Conservation (phyloP, 75 land plant species). For the Cunninghamia lanceolata region DNA sequence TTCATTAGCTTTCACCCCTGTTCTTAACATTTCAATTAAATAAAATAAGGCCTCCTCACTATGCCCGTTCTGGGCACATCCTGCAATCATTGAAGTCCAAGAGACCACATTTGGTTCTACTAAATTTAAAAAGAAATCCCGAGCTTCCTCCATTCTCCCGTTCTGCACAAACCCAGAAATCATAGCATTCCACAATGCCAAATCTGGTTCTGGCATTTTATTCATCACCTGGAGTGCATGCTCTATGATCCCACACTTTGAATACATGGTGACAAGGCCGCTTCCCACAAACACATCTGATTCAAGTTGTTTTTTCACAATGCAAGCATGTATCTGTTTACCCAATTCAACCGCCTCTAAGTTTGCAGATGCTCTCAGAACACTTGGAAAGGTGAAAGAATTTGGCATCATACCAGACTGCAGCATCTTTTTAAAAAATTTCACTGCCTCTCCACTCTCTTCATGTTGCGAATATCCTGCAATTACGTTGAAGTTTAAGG, state of each 20-base stretch:
- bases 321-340: constrained; percentile 13
- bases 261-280: constrained; percentile 19
- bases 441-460: neutral
- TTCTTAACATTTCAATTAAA: constrained; percentile 9
- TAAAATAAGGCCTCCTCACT: neutral
- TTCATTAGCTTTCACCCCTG: neutral
- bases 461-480: constrained; percentile 14
- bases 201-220: constrained; percentile 1
- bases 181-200: constrained; percentile 3
- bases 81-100: constrained; percentile 9
- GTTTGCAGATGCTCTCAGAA: constrained; percentile 11
- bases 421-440: constrained; percentile 5
- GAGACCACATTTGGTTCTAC: constrained; percentile 2
- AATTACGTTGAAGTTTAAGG: neutral
- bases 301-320: constrained; percentile 8
- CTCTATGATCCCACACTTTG: constrained; percentile 16
- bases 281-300: constrained; percentile 14
- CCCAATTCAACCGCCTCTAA: constrained; percentile 15
- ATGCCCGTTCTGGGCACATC: constrained; percentile 4
- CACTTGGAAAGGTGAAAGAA: neutral
- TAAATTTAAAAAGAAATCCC: neutral
- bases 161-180: constrained; percentile 12
- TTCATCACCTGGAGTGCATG: constrained; percentile 23
- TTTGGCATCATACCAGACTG: constrained; percentile 7
- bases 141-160: constrained; percentile 8